Evolutionary conservation across 2,329 filamentous ascomycete genomes (phyloP), one percentile per base, ranked within the genome.

Genomic region (Aurifilum marmelostoma): DNA sequence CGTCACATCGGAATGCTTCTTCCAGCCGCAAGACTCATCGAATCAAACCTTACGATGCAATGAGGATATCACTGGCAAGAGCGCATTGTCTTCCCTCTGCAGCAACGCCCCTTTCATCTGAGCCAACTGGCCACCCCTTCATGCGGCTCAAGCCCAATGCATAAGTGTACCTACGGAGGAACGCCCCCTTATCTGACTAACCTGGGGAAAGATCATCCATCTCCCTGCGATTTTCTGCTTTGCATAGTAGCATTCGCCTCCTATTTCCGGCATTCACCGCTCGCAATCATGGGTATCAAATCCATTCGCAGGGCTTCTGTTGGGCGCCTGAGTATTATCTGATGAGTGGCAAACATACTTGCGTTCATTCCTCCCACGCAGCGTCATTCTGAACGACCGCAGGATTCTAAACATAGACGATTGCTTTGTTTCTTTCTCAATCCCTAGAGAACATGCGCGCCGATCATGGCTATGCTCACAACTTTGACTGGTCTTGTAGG

Each of bases 241-340:
- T 56, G 12, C 52, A 47, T 29, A 2, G 50, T 34, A 59, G 56
- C 29, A 34, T 59, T 32, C 56, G 56, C 56, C 56, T 59, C 56
- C 56, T 59, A 34, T 59, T 59, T 6, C 56, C 32, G 56, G 56
- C 56, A 59, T 59, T 21, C 56, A 59, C 56, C 32, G 56, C 56
- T 37, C 56, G 18, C 56, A 12, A 14, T 27, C 27, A 27, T 56
- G 52, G 24, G 24, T 29, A 8, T 11, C 29, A 18, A 56, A 29
- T 56, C 43, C 43, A 27, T n/a, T n/a, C 24, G 11, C 7, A 9
- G n/a, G 24, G 50, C n/a, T 54, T 12, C 50, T 24, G 12, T 27
- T 24, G 24, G 24, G 50, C 24, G 50, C 11, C 50, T n/a, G n/a
- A n/a, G n/a, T 1, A 24, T 24, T 24, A 12, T 52, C n/a, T 41